Conservation (phyloP, 176 grass and related monocot species). For the Stipa capillata region DNA sequence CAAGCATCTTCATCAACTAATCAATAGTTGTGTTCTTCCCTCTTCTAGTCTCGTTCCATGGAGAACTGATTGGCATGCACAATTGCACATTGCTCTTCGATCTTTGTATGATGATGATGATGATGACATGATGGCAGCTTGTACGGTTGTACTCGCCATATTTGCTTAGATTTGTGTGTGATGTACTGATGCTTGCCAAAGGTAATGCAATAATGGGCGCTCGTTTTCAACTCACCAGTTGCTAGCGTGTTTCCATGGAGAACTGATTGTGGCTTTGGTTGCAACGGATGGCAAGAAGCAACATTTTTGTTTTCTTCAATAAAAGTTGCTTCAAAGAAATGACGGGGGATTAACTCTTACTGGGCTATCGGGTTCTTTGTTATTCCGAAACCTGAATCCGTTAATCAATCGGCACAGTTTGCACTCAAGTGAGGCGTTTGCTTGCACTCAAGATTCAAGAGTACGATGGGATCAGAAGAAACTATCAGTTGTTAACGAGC, state of each 20-base stretch:
- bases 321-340: background rate
- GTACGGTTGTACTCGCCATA: conserved; percentile 9
- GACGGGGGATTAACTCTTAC: no score
- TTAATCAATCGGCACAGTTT: background rate
- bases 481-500: no score
- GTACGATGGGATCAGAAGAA: background rate
- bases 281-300: background rate
- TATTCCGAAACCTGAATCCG: background rate
- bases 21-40: background rate
- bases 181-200: conserved; percentile 13
- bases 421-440: background rate
- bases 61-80: background rate
- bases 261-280: background rate
- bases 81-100: background rate
- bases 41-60: background rate
- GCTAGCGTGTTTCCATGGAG: conserved; percentile 20
- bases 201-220: background rate
- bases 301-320: background rate
- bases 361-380: background rate
- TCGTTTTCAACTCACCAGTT: background rate
- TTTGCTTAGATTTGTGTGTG: conserved; percentile 18
- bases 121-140: background rate
- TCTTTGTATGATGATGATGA: background rate
- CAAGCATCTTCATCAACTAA: conserved; percentile 5
- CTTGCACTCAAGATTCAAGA: background rate